Percentiles rank a stretch among this genome's conserved stretches.
phyloP scores from a whole-genome alignment of 2,329 filamentous ascomycete species.

The Apiospora koreana region DNA sequence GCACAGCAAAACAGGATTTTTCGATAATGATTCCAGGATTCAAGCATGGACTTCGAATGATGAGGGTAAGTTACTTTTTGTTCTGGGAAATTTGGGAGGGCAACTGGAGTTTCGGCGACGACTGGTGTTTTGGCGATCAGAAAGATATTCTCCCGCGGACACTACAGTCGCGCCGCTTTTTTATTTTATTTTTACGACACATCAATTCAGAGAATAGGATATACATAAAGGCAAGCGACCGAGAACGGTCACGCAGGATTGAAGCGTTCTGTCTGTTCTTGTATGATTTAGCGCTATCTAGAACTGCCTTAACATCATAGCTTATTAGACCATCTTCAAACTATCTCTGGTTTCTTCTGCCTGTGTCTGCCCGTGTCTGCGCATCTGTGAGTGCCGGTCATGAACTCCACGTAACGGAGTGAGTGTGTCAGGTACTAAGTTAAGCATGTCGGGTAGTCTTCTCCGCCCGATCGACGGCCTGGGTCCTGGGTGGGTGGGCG shows the following conservation, averaged over 20 bases:
- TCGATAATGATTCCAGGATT: neutral
- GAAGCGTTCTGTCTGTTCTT: neutral
- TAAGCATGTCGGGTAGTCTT: no score
- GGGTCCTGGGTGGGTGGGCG: no score
- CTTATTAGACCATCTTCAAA: slow-evolving; percentile 1
- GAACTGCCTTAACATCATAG: neutral
- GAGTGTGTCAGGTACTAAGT: no score
- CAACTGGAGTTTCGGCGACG: neutral
- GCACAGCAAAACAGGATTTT: neutral
- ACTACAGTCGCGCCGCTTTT: neutral
- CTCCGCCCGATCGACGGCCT: no score
- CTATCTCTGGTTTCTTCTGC: neutral
- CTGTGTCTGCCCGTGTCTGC: neutral
- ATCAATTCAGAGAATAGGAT: neutral
- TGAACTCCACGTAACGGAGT: no score
- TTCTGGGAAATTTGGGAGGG: neutral
- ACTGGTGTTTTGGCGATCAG: neutral
- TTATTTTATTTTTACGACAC: neutral
- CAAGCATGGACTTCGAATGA: neutral
- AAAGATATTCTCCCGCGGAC: neutral
- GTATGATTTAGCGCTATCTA: neutral
- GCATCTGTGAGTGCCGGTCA: no score
- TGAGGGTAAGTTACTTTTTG: neutral
- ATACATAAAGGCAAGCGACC: neutral
- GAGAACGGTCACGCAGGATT: neutral